Conservation (phyloP, 495 filamentous ascomycete genomes). For the Penicillium manginii region DNA sequence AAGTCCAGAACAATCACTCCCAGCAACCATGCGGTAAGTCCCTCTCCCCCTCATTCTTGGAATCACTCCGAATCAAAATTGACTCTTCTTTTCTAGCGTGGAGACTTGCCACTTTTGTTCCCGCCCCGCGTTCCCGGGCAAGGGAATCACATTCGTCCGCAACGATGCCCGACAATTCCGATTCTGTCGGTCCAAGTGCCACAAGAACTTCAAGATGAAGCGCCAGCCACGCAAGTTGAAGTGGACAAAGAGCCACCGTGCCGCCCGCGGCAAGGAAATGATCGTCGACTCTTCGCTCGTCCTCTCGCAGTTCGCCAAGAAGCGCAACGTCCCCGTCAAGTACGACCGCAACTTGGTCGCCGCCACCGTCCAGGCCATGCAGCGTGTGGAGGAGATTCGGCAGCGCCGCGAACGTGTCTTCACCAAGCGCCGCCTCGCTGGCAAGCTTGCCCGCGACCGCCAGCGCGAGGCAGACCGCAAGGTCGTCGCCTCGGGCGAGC, state of each 20-base stretch:
- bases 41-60: not conserved
- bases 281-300: constrained; percentile 90
- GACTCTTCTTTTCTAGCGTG: constrained; percentile 51
- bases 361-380: constrained; percentile 88
- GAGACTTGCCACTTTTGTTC: constrained; percentile 94
- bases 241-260: constrained; percentile 80
- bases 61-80: not conserved
- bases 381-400: constrained; percentile 86
- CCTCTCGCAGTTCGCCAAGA: constrained; percentile 86
- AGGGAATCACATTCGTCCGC: constrained; percentile 85
- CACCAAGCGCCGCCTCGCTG: constrained; percentile 89
- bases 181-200: constrained; percentile 88
- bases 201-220: constrained; percentile 99
- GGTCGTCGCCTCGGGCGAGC: constrained; percentile 88
- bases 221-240: constrained; percentile 80
- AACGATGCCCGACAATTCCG: constrained; percentile 71
- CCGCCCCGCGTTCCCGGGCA: constrained; percentile 79
- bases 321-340: constrained; percentile 90
- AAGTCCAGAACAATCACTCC: constrained; percentile 27
- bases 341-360: constrained; percentile 91
- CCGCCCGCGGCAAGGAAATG: constrained; percentile 85
- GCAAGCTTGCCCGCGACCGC: constrained; percentile 79
- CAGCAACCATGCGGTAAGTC: constrained; percentile 40
- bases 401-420: constrained; percentile 81
- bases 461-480: constrained; percentile 72